These are phyloP conservation scores for Fusarium clavum DNA, from an alignment of 2,329 filamentous ascomycete genomes.

Conservation along the genomic window DNA sequence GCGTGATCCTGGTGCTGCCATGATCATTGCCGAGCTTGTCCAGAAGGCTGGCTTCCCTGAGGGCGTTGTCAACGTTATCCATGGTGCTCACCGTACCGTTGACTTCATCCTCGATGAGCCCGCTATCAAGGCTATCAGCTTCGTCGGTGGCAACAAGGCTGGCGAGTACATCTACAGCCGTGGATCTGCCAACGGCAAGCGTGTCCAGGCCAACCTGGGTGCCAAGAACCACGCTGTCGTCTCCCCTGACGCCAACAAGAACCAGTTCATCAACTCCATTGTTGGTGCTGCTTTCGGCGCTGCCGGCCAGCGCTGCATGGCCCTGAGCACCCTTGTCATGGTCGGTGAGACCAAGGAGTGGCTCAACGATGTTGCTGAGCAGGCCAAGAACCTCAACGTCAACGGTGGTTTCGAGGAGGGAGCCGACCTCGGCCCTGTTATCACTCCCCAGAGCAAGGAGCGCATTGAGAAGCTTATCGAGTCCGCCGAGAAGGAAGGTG, in stretches of 20 bases:
- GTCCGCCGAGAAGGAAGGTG: conserved; percentile 82
- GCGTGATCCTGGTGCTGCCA: conserved; percentile 83
- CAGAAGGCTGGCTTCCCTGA: conserved; percentile 84
- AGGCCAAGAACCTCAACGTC: conserved; percentile 77
- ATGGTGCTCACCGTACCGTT: conserved; percentile 83
- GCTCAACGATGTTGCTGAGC: conserved; percentile 81
- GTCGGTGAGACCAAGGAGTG: conserved; percentile 88
- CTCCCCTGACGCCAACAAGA: conserved; percentile 89
- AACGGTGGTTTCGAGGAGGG: conserved; percentile 85
- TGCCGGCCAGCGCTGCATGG: conserved; percentile 89
- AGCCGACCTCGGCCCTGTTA: conserved; percentile 84
- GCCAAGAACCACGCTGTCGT: conserved; percentile 91
- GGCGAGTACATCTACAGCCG: conserved; percentile 87
- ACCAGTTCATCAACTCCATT: conserved; percentile 87
- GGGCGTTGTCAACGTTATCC: conserved; percentile 85
- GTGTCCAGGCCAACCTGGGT: conserved; percentile 87
- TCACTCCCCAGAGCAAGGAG: conserved; percentile 81
- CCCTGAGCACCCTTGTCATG: conserved; percentile 83
- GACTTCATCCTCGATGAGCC: conserved; percentile 90
- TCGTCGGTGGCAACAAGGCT: conserved; percentile 88
- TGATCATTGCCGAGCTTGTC: conserved; percentile 85
- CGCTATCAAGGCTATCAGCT: conserved; percentile 86
- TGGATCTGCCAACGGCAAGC: conserved; percentile 86
- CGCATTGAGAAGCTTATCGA: conserved; percentile 81
- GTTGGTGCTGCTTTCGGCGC: conserved; percentile 87